Evolutionary conservation across 768 basidiomycete species (phyloP).

Genomic region (Hericium coralloides): DNA sequence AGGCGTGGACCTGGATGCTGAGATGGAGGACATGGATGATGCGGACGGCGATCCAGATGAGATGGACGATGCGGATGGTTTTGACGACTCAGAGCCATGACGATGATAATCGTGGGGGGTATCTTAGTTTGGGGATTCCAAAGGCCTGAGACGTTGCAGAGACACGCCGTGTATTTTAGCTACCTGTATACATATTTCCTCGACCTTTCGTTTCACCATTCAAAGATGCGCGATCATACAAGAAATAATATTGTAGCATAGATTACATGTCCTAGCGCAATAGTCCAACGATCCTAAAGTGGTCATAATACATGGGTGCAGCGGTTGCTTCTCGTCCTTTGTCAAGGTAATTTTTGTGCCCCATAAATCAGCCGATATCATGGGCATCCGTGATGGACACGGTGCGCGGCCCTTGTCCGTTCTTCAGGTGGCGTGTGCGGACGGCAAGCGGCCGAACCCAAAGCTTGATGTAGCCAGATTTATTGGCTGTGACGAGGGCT

Average conservation of each 20-base stretch:
- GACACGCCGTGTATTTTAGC: background rate
- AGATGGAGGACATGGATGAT: slow-evolving; percentile 47
- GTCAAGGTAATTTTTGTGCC: background rate
- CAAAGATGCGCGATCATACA: too few species aligned
- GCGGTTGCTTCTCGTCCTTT: too few species aligned
- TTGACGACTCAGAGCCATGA: slow-evolving; percentile 1
- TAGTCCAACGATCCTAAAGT: background rate
- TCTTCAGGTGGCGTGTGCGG: background rate
- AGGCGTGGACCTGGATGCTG: slow-evolving; percentile 52
- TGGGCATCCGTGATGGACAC: background rate
- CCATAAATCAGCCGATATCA: background rate
- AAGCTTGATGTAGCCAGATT: slow-evolving; percentile 67
- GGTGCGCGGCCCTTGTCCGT: slow-evolving; percentile 2
- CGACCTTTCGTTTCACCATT: too few species aligned
- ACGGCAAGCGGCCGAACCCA: slow-evolving; percentile 71
- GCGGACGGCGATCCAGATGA: slow-evolving; percentile 41
- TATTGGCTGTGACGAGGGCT: slow-evolving; percentile 70
- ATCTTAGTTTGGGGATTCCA: background rate
- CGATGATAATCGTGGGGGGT: background rate
- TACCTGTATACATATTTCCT: slow-evolving; percentile 14
- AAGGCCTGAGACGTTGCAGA: background rate
- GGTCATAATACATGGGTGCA: background rate
- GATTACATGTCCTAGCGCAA: background rate
- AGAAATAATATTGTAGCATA: background rate
- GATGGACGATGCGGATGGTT: slow-evolving; percentile 9